Conservation (phyloP, 2,329 filamentous ascomycete genomes). For the Aspergillus cejpii region DNA sequence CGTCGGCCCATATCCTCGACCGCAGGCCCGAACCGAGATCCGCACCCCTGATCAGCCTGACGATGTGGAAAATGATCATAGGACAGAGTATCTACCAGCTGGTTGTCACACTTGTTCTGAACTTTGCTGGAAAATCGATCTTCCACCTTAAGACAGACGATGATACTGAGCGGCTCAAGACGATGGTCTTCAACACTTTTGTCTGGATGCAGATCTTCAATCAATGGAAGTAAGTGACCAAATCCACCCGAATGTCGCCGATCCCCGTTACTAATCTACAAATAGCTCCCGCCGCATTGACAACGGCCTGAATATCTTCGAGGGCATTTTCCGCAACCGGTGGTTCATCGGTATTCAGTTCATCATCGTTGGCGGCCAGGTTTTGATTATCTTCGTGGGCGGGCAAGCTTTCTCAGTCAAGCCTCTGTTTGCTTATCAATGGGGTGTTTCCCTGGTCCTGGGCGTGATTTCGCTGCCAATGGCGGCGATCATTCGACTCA, state of each 20-base stretch:
- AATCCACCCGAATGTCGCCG: not conserved
- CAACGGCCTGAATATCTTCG: constrained; percentile 42
- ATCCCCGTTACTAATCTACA: not conserved
- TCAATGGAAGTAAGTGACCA: constrained; percentile 37
- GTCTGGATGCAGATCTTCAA: constrained; percentile 48
- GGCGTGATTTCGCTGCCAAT: constrained; percentile 62
- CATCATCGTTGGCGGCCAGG: constrained; percentile 62
- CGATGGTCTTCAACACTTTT: constrained; percentile 42
- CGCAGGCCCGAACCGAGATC: constrained; percentile 46
- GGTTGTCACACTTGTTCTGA: constrained; percentile 37
- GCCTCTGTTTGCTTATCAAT: constrained; percentile 57
- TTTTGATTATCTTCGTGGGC: constrained; percentile 66
- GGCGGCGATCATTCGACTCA: constrained; percentile 54
- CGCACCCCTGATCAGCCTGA: constrained; percentile 41
- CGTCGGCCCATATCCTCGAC: constrained; percentile 52
- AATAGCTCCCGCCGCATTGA: constrained; percentile 38
- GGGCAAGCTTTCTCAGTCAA: constrained; percentile 60
- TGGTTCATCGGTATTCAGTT: constrained; percentile 55
- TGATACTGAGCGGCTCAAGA: constrained; percentile 27
- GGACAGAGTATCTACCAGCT: constrained; percentile 41
- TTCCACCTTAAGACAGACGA: constrained; percentile 22
- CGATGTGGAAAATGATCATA: constrained; percentile 45
- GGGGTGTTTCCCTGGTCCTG: constrained; percentile 63
- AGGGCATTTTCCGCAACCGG: constrained; percentile 38
- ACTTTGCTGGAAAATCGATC: constrained; percentile 42